Conservation (phyloP, 2,329 filamentous ascomycete genomes). For the Aspergillus luchuensis region DNA sequence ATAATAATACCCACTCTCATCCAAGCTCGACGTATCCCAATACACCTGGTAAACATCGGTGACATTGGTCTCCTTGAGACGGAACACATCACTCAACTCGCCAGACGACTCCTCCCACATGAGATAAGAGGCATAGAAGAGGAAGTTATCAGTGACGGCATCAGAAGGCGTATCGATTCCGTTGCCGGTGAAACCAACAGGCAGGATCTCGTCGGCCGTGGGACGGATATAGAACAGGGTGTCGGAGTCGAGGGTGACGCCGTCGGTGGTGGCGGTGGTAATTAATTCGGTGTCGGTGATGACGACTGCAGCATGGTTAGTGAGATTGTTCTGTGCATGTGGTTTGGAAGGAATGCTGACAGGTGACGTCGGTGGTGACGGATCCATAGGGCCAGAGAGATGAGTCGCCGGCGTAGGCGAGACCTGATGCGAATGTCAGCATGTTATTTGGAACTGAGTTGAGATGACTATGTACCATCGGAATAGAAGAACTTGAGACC, state of each 20-base stretch:
- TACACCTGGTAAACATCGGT: constrained; percentile 5
- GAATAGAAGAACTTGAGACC: constrained; percentile 9
- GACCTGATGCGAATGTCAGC: not conserved
- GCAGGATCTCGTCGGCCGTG: constrained; percentile 1
- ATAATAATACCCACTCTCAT: not conserved
- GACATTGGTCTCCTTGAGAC: constrained; percentile 6
- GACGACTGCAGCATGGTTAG: not conserved
- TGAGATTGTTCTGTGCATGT: not conserved
- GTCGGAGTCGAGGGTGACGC: constrained; percentile 3
- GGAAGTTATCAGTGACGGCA: not conserved
- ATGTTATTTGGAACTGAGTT: too few relatives aligned
- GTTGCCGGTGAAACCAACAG: constrained; percentile 6
- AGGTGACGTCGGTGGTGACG: constrained; percentile 5
- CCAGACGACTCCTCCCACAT: constrained; percentile 4
- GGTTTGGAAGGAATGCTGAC: not conserved
- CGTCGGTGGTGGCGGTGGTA: constrained; percentile 1
- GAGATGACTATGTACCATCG: not conserved
- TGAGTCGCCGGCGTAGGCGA: constrained; percentile 9
- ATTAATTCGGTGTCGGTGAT: not conserved
- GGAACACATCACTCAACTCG: not conserved
- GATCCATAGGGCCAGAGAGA: constrained; percentile 6
- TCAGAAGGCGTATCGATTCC: not conserved
- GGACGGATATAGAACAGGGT: constrained; percentile 8
- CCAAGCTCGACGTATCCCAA: not conserved
- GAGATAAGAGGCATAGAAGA: constrained; percentile 7